Evolutionary conservation across 176 grass and related monocot species (phyloP), one percentile per base, ranked within the genome.

Genomic region (Oryza brachyantha): DNA sequence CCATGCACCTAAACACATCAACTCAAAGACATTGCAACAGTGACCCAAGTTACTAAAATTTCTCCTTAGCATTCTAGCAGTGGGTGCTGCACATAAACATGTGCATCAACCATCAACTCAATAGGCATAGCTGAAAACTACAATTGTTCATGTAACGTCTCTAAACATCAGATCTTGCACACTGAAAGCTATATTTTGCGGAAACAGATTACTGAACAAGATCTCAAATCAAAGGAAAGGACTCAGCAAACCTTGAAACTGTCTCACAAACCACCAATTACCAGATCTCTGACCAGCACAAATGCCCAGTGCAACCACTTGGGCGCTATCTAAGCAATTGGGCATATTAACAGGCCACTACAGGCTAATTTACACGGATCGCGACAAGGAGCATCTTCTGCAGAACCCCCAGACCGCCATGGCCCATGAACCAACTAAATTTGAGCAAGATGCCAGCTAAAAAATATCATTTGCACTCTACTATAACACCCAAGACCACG

Each of bases 151-250:
- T 10, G 27, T 58, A 54, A 64, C 17, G 11, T 7, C 36, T 31
- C 13, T 25, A 50, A 17, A 29, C 36, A 38, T 72, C 84, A 75
- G 77, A 86, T 86, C 63, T 81, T 60, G 70, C 70, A 80, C 22
- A 19, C 14, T 5, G 6, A 39, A 72, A 39, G 12, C 29, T 29
- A 28, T 17, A 34, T 29, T 39, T 10, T 17, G 13, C 61, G 1
- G 12, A 36, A 52, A 25, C 29, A 78, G 48, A 11, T 35, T 69
- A 27, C 6, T 5, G 21, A 59, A 31, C 58, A 60, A 60, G 36
- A 80, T 16, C 54, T 61, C 36, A 41, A 54, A n/a, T 68, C 36
- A 41, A 66, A 50, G 11, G 10, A 58, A 41, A 70, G 66, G 25
- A 43, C 54, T 50, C 16, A 41, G 29, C 13, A 31, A 57, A 70